Base-by-base conservation (phyloP, 257 asterid species). In the Ilex aquifolium region DNA sequence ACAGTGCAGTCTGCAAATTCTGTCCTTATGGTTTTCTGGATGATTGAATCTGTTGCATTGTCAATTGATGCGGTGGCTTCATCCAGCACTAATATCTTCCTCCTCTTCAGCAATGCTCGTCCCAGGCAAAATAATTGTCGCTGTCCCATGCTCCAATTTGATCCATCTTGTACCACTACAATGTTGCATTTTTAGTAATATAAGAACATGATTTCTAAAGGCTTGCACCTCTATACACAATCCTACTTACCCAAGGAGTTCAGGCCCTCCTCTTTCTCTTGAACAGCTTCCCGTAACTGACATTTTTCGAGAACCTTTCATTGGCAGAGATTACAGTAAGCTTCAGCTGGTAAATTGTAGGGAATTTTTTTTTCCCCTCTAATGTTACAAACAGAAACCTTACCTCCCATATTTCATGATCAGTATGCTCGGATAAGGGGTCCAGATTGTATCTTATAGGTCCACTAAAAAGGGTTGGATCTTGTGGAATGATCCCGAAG, bases 101-200 rank as follows among this genome's bases (percentile, higher is more conserved):
- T 73, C 59, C 69, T 63, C 27, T 66, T 69, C 50, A 77, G n/a
- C 5, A 77, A 42, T 10, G 76, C 79, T 32, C 82, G 54, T 56
- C 79, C 82, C 21, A 77, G 42, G 44, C 78, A 77, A 49, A 77
- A 73, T 13, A 77, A 62, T 31, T 77, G 82, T n/a, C 74, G 32
- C 13, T 77, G 82, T 42, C 82, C 82, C 82, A 73, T 77, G 69
- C 82, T 77, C 79, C 82, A 77, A 6, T 77, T 77, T 63, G 76
- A 59, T 65, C 79, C 82, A 54, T 77, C 79, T 57, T 72, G 61
- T 17, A 65, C 58, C 6, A 77, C 79, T 72, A 44, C 57, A 58
- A 44, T 16, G 13, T 7, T 4, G 58, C 0, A 8, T 21, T 21
- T 36, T 4, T 36, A 7, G 42, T 4, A 36, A 5, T 36, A 36